These are phyloP conservation scores for Manihot esculenta DNA, from an alignment of 441 rosid species.

Conservation along the genomic window DNA sequence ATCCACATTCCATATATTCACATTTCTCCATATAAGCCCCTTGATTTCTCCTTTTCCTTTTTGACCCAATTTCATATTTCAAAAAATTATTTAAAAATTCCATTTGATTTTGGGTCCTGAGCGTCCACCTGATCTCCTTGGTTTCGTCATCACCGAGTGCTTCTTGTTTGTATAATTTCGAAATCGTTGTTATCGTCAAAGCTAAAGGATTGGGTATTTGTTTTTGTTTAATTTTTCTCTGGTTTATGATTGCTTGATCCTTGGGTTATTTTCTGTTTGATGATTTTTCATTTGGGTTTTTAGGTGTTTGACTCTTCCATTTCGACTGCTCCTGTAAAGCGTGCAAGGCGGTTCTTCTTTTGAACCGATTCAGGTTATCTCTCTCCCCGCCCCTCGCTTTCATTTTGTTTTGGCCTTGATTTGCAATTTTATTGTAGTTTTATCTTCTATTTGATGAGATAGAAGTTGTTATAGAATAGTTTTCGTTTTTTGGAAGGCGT, in stretches of 20 bases:
- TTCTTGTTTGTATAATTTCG: background rate
- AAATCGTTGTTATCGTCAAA: background rate
- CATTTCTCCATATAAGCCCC: background rate
- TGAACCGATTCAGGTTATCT: conserved; percentile 2
- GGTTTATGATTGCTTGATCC: background rate
- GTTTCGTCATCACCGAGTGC: background rate
- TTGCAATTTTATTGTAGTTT: background rate
- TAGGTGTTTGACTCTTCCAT: background rate
- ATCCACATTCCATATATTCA: background rate
- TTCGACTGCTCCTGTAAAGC: background rate
- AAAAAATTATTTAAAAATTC: too few species aligned
- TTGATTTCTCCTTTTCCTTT: background rate
- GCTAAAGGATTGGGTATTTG: background rate
- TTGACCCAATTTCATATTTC: background rate
- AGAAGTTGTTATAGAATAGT: background rate
- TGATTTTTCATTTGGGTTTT: background rate
- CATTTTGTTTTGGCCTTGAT: background rate
- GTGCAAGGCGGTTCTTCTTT: background rate
- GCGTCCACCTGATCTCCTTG: background rate
- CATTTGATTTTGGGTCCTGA: background rate
- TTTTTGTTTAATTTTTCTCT: background rate
- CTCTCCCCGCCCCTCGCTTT: too few species aligned
- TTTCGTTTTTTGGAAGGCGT: background rate
- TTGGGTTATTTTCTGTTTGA: background rate
- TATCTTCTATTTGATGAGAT: background rate